Evolutionary conservation across 2,329 filamentous ascomycete species (phyloP), one percentile per base, ranked within the genome.

Genomic region (Ceratocystiopsis minuta): DNA sequence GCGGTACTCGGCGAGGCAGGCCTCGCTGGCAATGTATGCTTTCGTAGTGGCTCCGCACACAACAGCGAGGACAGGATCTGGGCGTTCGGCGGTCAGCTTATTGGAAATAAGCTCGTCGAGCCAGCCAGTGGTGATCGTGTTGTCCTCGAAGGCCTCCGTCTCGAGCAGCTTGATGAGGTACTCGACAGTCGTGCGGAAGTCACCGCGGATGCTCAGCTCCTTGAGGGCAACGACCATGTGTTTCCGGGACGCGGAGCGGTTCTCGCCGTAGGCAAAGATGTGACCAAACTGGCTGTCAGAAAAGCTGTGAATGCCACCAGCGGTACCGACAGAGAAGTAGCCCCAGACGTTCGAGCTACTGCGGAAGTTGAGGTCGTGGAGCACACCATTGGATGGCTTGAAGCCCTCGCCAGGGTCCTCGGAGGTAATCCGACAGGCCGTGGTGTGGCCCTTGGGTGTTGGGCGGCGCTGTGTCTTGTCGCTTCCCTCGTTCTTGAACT

Each of bases 161-260:
- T 98, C 90, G 37, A 98, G 75, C 50, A 98, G 75, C 71, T 98
- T 98, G 64, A 98, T 96, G 49, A 98, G 75, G 60, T 98, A 98
- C 61, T 98, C 90, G 43, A 98, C 88, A 1, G 90, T 98, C 42
- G 90, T 98, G 57, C 87, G 75, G 74, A 98, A 98, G 61, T 98
- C 90, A 72, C 90, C 90, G 65, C 90, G 90, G 68, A 98, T 98
- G 67, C 88, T 98, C 64, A 98, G 64, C 65, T 98, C 90, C 70
- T 98, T 98, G 57, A 98, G 66, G 15, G 90, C 90, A 52, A 98
- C 82, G 51, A 98, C 87, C 90, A 98, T 98, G 68, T 98, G 92
- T 63, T 98, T 98, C 51, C 90, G 71, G 20, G 90, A 98, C 20
- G 90, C 87, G 40, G 86, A 80, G 60, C 90, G 79, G 67, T 92